Evolutionary conservation across 2,329 filamentous ascomycete species (phyloP), one percentile per base, ranked within the genome.

Genomic region (Fusarium subglutinans): DNA sequence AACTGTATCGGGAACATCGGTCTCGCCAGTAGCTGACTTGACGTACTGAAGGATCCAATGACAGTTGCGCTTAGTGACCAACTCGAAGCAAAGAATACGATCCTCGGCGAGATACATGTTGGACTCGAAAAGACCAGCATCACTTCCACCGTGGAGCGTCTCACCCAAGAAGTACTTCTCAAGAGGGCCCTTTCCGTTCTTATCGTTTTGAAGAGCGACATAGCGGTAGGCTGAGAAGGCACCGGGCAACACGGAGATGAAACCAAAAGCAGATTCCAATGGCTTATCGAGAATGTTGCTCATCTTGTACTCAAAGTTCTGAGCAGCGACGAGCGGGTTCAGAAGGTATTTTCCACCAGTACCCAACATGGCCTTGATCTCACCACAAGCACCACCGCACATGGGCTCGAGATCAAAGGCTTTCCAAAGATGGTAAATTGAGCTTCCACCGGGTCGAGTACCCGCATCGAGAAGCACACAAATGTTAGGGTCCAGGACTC

Each of bases 241-340:
- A 86, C 96, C 96, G 2, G 96, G 96, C 80, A 99, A 87, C 79
- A 99, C 96, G 50, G 94, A 94, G 81, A 99, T 98, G 85, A 98
- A 99, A 53, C 96, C 96, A 82, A 99, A 99, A 0, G 96, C 94
- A 8, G 96, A 98, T 82, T 99, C 96, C 45, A 99, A 86, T 5
- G 96, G 96, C 85, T 99, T 99, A 83, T 99, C 96, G 50, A 99
- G 89, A 80, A 99, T 99, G 80, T 99, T 99, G 82, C 94, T 98
- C 93, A 99, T 98, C 88, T 99, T 99, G 89, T 99, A 99, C 86
- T 99, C 96, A 78, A 99, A 99, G 81, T 99, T 99, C 80, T 99
- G 96, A 2, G 95, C 95, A 5, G 96, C 96, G 28, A 99, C 94
- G 9, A 99, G 89, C 1, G 96, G 96, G 79, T 98, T 99, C 75